Evolutionary conservation across 1,139 yeast species (phyloP), one percentile per base, ranked within the genome.

Genomic region (Groenewaldozyma sp.): DNA sequence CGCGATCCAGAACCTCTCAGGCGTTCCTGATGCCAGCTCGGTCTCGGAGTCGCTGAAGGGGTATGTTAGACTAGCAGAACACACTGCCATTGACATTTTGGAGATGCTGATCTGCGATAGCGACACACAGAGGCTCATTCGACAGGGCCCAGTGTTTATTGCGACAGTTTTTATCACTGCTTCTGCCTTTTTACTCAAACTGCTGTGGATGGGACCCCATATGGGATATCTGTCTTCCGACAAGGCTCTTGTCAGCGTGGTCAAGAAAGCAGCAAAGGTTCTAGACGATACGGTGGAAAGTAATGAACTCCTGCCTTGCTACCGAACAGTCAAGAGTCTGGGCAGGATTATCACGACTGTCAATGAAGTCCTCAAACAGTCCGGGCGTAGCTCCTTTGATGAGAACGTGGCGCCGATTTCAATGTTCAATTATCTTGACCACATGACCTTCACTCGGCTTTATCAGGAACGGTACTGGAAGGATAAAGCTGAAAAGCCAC

Each of bases 81-180:
- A 45, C 24, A 46, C 53, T 19, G 55, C 55, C 2, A 22, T 47
- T 29, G 53, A 50, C 33, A 43, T 51, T 29, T 32, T 51, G 35
- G 54, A 51, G 20, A 42, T 51, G 48, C 46, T 51, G 6, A 43
- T 51, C n/a, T 42, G 44, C 21, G 55, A 51, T 36, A 39, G 40
- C 18, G 55, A 51, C 34, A 50, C 47, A 22, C 52, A 51, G 35
- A 45, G 55, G 17, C 43, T 51, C 34, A 42, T 51, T 10, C 35
- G 45, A 3, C 47, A 45, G 10, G 55, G 51, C 5, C 55, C 55
- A 2, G 52, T 51, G 20, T 51, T 51, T 31, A 51, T 51, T 33
- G 53, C 54, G 16, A 51, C 55, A 3, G 51, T 51, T 7, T 51
- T 51, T 28, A 51, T 51, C 21, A 51, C 55, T 1, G 55, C 54